Evolutionary conservation across 345 rosid genomes (phyloP).

Genomic region (Combretum micranthum): DNA sequence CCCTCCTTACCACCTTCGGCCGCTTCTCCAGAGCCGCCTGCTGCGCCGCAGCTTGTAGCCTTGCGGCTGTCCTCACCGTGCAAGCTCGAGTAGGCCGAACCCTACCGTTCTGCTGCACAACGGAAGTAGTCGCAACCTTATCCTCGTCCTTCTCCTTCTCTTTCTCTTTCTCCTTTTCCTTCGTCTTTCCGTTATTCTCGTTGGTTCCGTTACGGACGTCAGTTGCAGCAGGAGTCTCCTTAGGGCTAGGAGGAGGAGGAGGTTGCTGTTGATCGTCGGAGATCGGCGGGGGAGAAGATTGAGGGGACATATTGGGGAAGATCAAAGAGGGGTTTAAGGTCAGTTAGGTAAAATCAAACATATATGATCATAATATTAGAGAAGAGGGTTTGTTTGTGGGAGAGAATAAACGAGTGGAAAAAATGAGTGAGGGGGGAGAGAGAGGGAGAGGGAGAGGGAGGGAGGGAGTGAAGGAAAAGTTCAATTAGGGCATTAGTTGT

Average conservation of each 20-base stretch:
- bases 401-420: not conserved
- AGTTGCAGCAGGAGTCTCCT: constrained; percentile 9
- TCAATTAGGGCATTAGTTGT: not conserved
- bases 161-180: not conserved
- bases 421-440: constrained; percentile 3
- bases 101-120: constrained; percentile 40
- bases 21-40: constrained; percentile 51
- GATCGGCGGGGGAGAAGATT: constrained; percentile 13
- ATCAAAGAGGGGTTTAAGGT: constrained; percentile 39
- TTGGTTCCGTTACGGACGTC: constrained; percentile 7
- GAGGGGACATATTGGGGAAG: constrained; percentile 42
- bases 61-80: constrained; percentile 72
- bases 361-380: constrained; percentile 13
- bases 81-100: constrained; percentile 95
- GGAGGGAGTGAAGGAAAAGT: not conserved
- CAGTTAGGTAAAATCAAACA: constrained; percentile 21
- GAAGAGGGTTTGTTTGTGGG: not conserved
- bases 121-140: not conserved
- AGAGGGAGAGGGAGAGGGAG: not conserved
- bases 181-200: not conserved
- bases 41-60: constrained; percentile 54
- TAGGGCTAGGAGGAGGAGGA: constrained; percentile 15
- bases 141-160: constrained; percentile 2
- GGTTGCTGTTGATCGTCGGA: constrained; percentile 37
- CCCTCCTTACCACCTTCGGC: constrained; percentile 50